Base-by-base conservation (phyloP, 208 protist genomes). In the Crithidia sp. region DNA sequence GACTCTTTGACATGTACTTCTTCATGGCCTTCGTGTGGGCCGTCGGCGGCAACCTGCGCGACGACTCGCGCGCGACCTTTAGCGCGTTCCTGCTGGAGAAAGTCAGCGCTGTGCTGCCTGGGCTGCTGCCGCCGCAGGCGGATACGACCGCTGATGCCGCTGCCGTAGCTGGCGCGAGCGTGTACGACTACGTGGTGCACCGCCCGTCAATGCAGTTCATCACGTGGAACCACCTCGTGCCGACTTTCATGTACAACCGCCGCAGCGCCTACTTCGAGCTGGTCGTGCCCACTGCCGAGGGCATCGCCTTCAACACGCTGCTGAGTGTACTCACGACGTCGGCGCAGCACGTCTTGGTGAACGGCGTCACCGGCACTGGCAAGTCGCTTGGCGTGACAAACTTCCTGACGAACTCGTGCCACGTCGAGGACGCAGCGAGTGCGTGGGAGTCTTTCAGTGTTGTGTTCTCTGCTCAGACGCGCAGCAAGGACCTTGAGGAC, bases 21-120 rank as follows among this genome's bases (percentile, higher is more conserved):
- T 63, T 98, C 6, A 99, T 99, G 89, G 81, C 96, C 2, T 92
- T 99, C 67, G 89, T 99, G 58, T 99, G 98, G 98, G 86, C 95
- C 8, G 68, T 99, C 36, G 98, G 98, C 56, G 96, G 90, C 52
- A 98, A 98, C 81, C 63, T 99, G 44, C 89, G 87, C 61, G 97
- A 97, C 71, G 78, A 88, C 55, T 82, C 86, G 19, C 85, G 97
- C 50, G 88, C 76, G n/a, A 57, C 67, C 2, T 99, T 99, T 71
- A 97, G 92, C 76, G n/a, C 74, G 19, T 96, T 96, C 82, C 62
- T 94, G 17, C 78, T 82, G 52, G 64, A 92, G 59, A 74, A 89
- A 37, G 88, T 99, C 56, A 68, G 69, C 37, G 67, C 70, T 55
- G 77, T 82, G 54, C 69, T 98, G 63, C 95, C 95, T 2, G 74